A percentile compares a stretch with the other conserved stretches of the same genome.
Evolutionary conservation across 2,329 filamentous ascomycete species (phyloP).

Genomic region (Davidsoniella australis): DNA sequence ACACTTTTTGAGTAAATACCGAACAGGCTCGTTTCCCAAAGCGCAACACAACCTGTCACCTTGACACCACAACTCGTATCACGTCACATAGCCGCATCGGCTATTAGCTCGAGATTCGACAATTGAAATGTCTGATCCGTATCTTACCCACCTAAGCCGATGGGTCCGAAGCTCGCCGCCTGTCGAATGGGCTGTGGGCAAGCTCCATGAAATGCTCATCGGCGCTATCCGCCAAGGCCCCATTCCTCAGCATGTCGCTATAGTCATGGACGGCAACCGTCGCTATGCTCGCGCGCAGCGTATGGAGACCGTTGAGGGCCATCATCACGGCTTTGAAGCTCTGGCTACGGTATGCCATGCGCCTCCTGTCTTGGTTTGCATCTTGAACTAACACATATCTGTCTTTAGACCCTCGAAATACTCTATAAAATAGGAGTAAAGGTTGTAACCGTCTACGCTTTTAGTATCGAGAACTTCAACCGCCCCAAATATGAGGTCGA

Average conservation of each 20-base stretch:
- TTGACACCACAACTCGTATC: neutral
- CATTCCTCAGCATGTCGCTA: slow-evolving; percentile 90
- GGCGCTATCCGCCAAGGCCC: slow-evolving; percentile 78
- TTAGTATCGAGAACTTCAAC: slow-evolving; percentile 98
- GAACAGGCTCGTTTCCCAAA: too few relatives aligned
- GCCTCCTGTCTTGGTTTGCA: neutral
- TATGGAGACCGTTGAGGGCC: slow-evolving; percentile 92
- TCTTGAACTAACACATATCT: neutral
- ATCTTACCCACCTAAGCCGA: slow-evolving; percentile 30
- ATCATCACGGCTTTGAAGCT: slow-evolving; percentile 90
- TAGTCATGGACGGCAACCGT: slow-evolving; percentile 97
- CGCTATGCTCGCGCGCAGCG: slow-evolving; percentile 79
- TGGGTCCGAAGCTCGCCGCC: slow-evolving; percentile 83
- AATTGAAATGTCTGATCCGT: slow-evolving; percentile 35
- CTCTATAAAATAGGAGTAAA: slow-evolving; percentile 97
- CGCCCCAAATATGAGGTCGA: slow-evolving; percentile 92
- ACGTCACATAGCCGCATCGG: neutral
- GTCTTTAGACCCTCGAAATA: slow-evolving; percentile 68
- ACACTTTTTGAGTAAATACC: too few relatives aligned
- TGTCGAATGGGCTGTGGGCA: slow-evolving; percentile 70
- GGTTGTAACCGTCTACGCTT: slow-evolving; percentile 93
- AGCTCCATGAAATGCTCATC: slow-evolving; percentile 70
- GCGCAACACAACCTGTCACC: neutral
- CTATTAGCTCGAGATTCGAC: neutral
- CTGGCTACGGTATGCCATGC: slow-evolving; percentile 38